Conservation (phyloP, 2,329 filamentous ascomycete species). For the Microdochium paspali region DNA sequence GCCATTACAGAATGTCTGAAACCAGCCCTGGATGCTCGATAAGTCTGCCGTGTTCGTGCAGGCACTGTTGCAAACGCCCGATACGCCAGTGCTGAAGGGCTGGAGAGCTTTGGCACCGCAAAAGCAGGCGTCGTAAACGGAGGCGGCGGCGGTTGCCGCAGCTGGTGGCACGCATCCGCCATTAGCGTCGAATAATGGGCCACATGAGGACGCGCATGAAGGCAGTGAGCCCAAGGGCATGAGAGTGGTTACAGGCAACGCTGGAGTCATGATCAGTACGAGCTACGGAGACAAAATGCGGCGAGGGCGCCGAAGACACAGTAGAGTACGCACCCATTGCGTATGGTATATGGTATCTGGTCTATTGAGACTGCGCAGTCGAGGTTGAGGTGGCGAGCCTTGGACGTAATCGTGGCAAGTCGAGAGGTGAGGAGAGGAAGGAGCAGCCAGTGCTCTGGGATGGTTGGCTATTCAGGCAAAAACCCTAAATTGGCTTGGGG, state of each 20-base stretch:
- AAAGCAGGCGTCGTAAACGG: conserved; percentile 61
- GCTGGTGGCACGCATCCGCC: conserved; percentile 57
- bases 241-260: conserved; percentile 33
- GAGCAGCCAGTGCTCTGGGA: background rate
- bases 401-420: background rate
- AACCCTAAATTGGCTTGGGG: background rate
- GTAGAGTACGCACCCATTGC: conserved; percentile 3
- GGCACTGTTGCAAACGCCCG: conserved; percentile 51
- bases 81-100: conserved; percentile 43
- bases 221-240: conserved; percentile 51
- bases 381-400: too few species aligned
- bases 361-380: too few species aligned
- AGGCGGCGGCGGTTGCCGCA: conserved; percentile 33
- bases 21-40: conserved; percentile 59
- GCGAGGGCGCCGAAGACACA: too few species aligned
- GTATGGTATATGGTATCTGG: background rate
- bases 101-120: conserved; percentile 55
- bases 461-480: background rate
- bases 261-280: too few species aligned
- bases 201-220: conserved; percentile 50
- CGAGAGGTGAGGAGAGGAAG: background rate
- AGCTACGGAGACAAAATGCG: too few species aligned
- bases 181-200: conserved; percentile 59
- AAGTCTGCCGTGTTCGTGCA: conserved; percentile 45
- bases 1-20: conserved; percentile 50